Evolutionary conservation across 345 rosid genomes (phyloP), one percentile per base, ranked within the genome.

Genomic region (Eucalyptus tenuipes): DNA sequence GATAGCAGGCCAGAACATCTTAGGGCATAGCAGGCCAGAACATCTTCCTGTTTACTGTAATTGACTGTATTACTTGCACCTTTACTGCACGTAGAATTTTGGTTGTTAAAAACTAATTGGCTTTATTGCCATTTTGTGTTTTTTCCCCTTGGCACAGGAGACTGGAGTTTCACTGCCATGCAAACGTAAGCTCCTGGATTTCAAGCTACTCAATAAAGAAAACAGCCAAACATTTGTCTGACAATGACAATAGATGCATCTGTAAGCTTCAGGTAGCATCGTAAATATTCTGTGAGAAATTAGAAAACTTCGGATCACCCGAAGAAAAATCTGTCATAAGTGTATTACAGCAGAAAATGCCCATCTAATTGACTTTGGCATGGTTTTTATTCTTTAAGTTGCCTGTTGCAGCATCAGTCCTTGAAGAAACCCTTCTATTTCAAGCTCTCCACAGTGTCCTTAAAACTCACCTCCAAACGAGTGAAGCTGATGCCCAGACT

Each of bases 361-460:
- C 80, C 44, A 31, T 68, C 42, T 9, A 17, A 8, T 33, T 22
- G 80, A 33, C 22, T 16, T 68, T 68, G 24, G 42, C 20, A 9
- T 33, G 8, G 42, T 68, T 68, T 68, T 31, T 68, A 17, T 33
- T 31, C 44, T 33, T 64, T n/a, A n/a, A n/a, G 75, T 64, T 11
- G 80, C 80, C 80, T 4, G 80, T 68, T 16, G 80, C 9, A 66
- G 80, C 13, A 44, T 29, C 42, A 24, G 4, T 89, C 79, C 75
- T 91, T 87, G 48, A 91, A 91, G 42, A 91, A 93, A 44, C 80
- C 59, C 50, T 93, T 96, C 88, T 91, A 94, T 93, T 91, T 94
- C 86, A 95, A 92, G 90, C 96, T 94, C 86, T 94, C 95, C 4
- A 95, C 4, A 95, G 97, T 95, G 87, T 94, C 97, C 92, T 91